A percentile compares a stretch with the other conserved stretches of the same genome.
phyloP scores from a whole-genome alignment of 768 basidiomycete species.

The Pholiota conissans region DNA sequence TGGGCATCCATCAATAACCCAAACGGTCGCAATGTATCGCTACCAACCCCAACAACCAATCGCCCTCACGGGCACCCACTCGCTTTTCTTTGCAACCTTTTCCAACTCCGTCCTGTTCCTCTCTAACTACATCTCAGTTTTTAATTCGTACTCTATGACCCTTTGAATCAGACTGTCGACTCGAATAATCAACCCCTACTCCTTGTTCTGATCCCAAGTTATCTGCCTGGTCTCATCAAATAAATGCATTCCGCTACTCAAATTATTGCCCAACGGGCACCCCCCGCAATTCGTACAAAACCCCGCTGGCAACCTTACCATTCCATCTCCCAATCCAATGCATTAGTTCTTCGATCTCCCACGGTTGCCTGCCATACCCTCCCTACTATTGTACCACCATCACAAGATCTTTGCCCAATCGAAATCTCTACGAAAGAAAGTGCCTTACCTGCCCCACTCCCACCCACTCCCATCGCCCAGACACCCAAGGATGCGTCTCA shows the following conservation, averaged over 20 bases:
- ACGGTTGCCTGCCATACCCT: constrained; percentile 54
- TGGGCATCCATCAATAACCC: constrained; percentile 35
- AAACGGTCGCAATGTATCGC: constrained; percentile 40
- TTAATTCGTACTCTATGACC: constrained; percentile 33
- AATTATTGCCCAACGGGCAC: constrained; percentile 69
- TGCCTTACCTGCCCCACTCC: constrained; percentile 27
- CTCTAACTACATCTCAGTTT: constrained; percentile 16
- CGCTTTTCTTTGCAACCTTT: constrained; percentile 14
- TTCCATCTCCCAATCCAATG: constrained; percentile 39
- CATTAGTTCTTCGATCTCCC: constrained; percentile 39
- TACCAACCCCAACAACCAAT: constrained; percentile 17
- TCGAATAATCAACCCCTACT: constrained; percentile 26
- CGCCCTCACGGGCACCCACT: constrained; percentile 22
- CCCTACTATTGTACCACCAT: constrained; percentile 50
- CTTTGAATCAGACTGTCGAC: constrained; percentile 30
- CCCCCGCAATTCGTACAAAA: constrained; percentile 64
- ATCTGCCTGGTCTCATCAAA: constrained; percentile 23
- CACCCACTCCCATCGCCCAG: constrained; percentile 21
- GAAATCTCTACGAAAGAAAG: constrained; percentile 27
- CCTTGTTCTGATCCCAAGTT: constrained; percentile 26
- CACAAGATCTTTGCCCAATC: constrained; percentile 35
- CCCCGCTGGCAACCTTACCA: constrained; percentile 84
- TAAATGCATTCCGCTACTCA: constrained; percentile 44
- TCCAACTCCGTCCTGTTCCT: constrained; percentile 2
- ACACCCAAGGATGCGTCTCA: constrained; percentile 31